Conservation (phyloP, 768 basidiomycete genomes). For the Trametes sanguinea region DNA sequence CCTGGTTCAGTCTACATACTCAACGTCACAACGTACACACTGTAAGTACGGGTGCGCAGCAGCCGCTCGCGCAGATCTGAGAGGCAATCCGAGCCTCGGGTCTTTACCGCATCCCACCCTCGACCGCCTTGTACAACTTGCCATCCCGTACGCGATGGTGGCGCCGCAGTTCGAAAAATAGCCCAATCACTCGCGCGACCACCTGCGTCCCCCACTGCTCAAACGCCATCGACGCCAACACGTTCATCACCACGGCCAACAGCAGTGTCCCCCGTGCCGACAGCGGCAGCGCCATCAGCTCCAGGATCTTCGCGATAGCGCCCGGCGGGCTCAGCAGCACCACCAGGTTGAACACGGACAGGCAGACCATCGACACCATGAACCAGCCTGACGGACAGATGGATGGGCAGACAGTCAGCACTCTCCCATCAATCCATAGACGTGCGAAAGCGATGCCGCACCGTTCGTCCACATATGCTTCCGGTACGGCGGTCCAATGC, state of each 20-base stretch:
- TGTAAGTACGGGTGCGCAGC: background rate
- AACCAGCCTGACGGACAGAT: slow-evolving; percentile 51
- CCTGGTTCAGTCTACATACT: background rate
- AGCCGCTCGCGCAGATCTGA: slow-evolving; percentile 5
- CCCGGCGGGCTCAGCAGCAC: slow-evolving; percentile 74
- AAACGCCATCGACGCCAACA: slow-evolving; percentile 67
- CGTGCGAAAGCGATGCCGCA: slow-evolving; percentile 38
- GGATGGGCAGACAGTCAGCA: background rate
- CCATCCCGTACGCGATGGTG: slow-evolving; percentile 59
- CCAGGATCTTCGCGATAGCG: slow-evolving; percentile 60
- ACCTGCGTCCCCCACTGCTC: slow-evolving; percentile 73
- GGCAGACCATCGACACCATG: slow-evolving; percentile 69
- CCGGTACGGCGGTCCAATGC: slow-evolving; percentile 96
- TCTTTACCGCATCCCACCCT: slow-evolving; percentile 58
- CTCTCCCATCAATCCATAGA: background rate
- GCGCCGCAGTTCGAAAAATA: slow-evolving; percentile 43
- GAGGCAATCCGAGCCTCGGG: background rate
- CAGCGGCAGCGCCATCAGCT: slow-evolving; percentile 74
- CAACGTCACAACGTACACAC: background rate
- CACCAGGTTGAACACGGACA: slow-evolving; percentile 74
- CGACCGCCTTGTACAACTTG: slow-evolving; percentile 85
- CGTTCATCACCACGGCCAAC: slow-evolving; percentile 66
- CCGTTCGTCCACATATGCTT: slow-evolving; percentile 95
- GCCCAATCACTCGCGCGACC: slow-evolving; percentile 58
- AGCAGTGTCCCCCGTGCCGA: slow-evolving; percentile 72